Evolutionary conservation across 1,139 yeast species (phyloP).

Genomic region (Pneumocystis sp.): DNA sequence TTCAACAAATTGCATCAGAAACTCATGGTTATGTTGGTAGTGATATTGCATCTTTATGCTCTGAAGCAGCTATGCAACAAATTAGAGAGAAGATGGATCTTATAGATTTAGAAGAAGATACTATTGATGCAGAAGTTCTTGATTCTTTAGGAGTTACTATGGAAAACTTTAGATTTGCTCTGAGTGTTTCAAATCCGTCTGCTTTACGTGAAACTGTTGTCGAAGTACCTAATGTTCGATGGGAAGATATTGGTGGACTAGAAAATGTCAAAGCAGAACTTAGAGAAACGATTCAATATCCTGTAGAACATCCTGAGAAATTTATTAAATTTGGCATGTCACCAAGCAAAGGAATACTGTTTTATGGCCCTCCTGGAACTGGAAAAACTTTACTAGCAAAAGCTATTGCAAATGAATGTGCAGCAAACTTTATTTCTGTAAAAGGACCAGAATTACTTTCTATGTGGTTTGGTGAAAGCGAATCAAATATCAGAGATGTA

Average conservation of each 20-base stretch:
- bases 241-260: constrained; percentile 96
- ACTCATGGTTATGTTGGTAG: constrained; percentile 99
- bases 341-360: constrained; percentile 94
- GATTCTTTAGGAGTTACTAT: constrained; percentile 95
- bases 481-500: constrained; percentile 78
- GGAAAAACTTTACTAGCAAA: constrained; percentile 96
- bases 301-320: constrained; percentile 96
- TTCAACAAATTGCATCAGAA: constrained; percentile 77
- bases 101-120: constrained; percentile 93
- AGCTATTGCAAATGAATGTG: constrained; percentile 96
- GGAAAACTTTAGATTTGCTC: constrained; percentile 97
- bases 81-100: constrained; percentile 98
- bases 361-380: constrained; percentile 99
- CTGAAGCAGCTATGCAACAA: constrained; percentile 98
- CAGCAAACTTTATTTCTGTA: constrained; percentile 91
- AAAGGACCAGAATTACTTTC: constrained; percentile 94
- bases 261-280: constrained; percentile 91
- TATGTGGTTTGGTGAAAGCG: constrained; percentile 99
- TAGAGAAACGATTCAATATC: constrained; percentile 97
- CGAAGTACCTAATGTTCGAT: constrained; percentile 92
- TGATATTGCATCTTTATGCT: constrained; percentile 80
- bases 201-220: constrained; percentile 99
- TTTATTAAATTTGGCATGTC: constrained; percentile 94
- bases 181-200: constrained; percentile 96
- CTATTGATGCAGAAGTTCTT: constrained; percentile 91